Percentiles rank a stretch among this genome's conserved stretches.
These are phyloP conservation scores for Psophocarpus tetragonolobus DNA, from an alignment of 306 rosid genomes.

Conservation along the genomic window DNA sequence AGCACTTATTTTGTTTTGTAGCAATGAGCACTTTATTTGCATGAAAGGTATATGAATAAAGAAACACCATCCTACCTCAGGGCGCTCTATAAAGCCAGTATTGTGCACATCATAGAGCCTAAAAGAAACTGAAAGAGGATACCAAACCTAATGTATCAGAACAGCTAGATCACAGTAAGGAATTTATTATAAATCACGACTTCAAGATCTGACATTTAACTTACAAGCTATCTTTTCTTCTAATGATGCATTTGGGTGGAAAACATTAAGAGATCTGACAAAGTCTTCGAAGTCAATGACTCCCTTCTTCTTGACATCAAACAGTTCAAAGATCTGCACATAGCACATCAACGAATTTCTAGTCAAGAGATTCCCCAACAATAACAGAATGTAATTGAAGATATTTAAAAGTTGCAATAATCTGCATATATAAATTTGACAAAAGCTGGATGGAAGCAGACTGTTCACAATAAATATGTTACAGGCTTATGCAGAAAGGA, in stretches of 20 bases:
- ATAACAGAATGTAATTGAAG: neutral
- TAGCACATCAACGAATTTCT: slow-evolving; percentile 38
- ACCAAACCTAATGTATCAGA: slow-evolving; percentile 17
- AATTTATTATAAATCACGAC: slow-evolving; percentile 9
- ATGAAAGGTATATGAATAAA: slow-evolving; percentile 1
- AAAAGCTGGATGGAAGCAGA: neutral
- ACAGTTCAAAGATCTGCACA: slow-evolving; percentile 85
- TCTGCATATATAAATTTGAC: neutral
- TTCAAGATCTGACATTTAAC: slow-evolving; percentile 38
- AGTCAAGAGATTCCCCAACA: neutral
- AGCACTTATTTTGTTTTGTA: neutral
- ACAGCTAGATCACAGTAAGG: slow-evolving; percentile 4
- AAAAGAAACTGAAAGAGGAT: slow-evolving; percentile 76
- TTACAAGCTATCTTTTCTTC: slow-evolving; percentile 90
- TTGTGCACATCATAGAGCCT: slow-evolving; percentile 83
- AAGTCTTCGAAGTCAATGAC: slow-evolving; percentile 90
- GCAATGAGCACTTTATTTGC: neutral
- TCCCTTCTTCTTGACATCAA: slow-evolving; percentile 85
- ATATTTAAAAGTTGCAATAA: neutral
- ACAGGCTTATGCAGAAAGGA: neutral
- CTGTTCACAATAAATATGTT: neutral
- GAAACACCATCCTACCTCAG: slow-evolving; percentile 58
- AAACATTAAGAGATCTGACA: slow-evolving; percentile 87
- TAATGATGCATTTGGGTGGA: slow-evolving; percentile 87
- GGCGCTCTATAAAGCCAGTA: slow-evolving; percentile 91